Percentiles rank a stretch among this genome's conserved stretches.
Conservation (phyloP, 108 stramenopile species). For the Licmophora abbreviata region DNA sequence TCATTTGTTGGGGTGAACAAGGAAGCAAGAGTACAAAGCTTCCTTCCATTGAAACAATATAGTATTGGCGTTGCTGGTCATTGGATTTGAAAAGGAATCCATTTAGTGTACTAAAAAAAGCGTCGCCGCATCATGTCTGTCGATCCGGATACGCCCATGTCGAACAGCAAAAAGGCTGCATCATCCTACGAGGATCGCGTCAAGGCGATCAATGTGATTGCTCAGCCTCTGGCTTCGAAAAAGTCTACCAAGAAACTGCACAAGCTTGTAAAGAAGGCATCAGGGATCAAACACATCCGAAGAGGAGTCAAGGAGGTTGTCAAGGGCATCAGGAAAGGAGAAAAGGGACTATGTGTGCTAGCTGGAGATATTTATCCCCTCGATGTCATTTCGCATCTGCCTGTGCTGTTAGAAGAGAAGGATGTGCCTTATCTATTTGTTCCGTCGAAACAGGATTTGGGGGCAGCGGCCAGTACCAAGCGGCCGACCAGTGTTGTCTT, state of each 20-base stretch:
- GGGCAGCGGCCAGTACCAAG: conserved; percentile 95
- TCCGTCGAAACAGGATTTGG: conserved; percentile 93
- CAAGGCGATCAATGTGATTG: conserved; percentile 82
- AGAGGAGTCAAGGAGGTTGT: conserved; percentile 98
- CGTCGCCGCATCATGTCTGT: too few relatives aligned
- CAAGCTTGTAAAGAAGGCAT: conserved; percentile 95
- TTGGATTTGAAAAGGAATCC: too few relatives aligned
- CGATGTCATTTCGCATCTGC: conserved; percentile 94
- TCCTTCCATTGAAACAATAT: too few relatives aligned
- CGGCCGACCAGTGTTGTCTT: conserved; percentile 95
- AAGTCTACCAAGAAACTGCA: conserved; percentile 95
- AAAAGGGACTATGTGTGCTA: conserved; percentile 88
- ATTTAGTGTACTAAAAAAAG: too few relatives aligned
- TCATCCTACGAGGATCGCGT: conserved; percentile 87
- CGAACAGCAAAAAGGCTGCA: conserved; percentile 3
- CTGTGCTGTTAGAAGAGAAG: conserved; percentile 90
- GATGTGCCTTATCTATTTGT: conserved; percentile 96
- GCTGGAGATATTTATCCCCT: conserved; percentile 98
- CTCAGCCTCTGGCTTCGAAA: conserved; percentile 91
- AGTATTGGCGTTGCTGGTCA: too few relatives aligned
- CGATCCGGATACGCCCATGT: too few relatives aligned
- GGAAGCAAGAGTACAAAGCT: too few relatives aligned
- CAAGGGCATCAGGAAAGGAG: conserved; percentile 95
- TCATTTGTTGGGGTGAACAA: too few relatives aligned
- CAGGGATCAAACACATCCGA: conserved; percentile 74